Evolutionary conservation across 805 yeast genomes (phyloP).

Genomic region (Hanseniaspora taiwanica): DNA sequence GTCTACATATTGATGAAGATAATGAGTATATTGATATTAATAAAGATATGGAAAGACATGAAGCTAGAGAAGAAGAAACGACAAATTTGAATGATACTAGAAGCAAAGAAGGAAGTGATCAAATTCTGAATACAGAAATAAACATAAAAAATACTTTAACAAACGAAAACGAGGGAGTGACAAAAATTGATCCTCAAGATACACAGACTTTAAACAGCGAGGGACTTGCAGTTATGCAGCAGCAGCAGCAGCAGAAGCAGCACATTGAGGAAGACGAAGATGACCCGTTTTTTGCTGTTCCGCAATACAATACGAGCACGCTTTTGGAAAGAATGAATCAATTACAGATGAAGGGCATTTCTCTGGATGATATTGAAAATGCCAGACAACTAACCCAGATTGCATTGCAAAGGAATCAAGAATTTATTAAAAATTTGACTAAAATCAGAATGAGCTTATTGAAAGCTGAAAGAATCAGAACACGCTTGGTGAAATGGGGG

Average conservation of each 20-base stretch:
- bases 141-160: constrained; percentile 7
- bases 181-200: too few relatives aligned
- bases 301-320: constrained; percentile 25
- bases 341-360: constrained; percentile 33
- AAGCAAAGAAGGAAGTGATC: constrained; percentile 4
- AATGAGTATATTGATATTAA: constrained; percentile 1
- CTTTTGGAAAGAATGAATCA: constrained; percentile 1
- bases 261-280: constrained; percentile 2
- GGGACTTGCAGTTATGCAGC: too few relatives aligned
- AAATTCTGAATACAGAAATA: constrained; percentile 15
- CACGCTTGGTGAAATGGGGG: constrained; percentile 68
- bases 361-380: constrained; percentile 48
- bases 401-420: constrained; percentile 71
- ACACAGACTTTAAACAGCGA: too few relatives aligned
- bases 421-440: constrained; percentile 69
- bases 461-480: constrained; percentile 63
- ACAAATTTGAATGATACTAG: not conserved
- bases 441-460: constrained; percentile 62
- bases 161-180: too few relatives aligned
- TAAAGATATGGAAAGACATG: constrained; percentile 10
- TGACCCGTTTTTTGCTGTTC: constrained; percentile 59
- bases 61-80: constrained; percentile 7
- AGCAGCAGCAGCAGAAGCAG: not conserved
- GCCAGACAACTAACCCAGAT: constrained; percentile 65
- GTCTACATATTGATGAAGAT: constrained; percentile 21